Percentiles rank a stretch among this genome's conserved stretches.
These are phyloP conservation scores for Colletotrichum cordylinicola DNA, from an alignment of 2,329 filamentous ascomycete genomes.

Conservation along the genomic window DNA sequence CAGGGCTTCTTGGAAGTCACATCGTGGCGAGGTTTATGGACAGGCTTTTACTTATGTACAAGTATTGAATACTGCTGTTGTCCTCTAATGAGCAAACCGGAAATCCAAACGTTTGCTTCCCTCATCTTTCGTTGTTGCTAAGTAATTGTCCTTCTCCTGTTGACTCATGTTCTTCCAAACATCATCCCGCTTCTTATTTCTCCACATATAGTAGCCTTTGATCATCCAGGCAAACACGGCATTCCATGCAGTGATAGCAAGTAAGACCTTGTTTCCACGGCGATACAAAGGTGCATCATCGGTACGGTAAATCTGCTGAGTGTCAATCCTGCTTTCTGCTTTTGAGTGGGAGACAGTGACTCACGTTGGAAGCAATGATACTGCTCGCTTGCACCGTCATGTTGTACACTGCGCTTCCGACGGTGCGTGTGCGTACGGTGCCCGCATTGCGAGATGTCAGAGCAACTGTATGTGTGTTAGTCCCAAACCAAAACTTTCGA, in stretches of 20 bases:
- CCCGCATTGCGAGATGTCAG: slow-evolving; percentile 68
- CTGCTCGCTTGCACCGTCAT: slow-evolving; percentile 52
- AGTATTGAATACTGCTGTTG: not conserved
- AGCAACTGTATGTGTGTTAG: slow-evolving; percentile 52
- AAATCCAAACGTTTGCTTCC: slow-evolving; percentile 44
- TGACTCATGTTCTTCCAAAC: slow-evolving; percentile 33
- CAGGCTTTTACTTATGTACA: not conserved
- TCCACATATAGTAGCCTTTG: slow-evolving; percentile 35
- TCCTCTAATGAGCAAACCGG: slow-evolving; percentile 31
- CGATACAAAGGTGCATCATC: slow-evolving; percentile 55
- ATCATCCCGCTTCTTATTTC: slow-evolving; percentile 31
- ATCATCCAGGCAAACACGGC: slow-evolving; percentile 33
- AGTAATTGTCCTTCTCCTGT: slow-evolving; percentile 41
- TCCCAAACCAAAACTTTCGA: not conserved
- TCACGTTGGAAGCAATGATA: slow-evolving; percentile 46
- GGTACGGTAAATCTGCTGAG: slow-evolving; percentile 31
- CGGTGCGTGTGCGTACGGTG: slow-evolving; percentile 65
- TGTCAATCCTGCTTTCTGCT: not conserved
- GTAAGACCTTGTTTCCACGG: slow-evolving; percentile 43
- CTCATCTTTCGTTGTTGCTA: slow-evolving; percentile 44
- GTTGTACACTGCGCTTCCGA: slow-evolving; percentile 67
- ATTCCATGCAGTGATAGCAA: slow-evolving; percentile 43
- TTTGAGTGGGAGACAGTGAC: not conserved
- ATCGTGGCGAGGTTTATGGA: too few species aligned
- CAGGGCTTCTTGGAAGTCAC: too few species aligned